phyloP scores from a whole-genome alignment of 1,139 yeast genomes.

The Pichia sp. region DNA sequence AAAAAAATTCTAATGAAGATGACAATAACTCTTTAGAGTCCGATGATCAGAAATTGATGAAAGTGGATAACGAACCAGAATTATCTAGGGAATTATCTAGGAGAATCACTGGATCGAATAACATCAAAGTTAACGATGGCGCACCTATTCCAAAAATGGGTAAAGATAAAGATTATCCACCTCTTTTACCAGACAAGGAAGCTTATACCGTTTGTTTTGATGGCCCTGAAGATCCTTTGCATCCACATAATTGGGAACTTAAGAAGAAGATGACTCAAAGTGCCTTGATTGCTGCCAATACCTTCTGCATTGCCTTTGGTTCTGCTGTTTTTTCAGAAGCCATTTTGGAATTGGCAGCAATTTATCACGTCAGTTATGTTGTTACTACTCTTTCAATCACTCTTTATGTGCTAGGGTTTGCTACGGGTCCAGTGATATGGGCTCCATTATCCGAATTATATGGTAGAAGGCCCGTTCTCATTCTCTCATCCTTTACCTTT shows the following conservation, averaged over 20 bases:
- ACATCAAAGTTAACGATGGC: constrained; percentile 15
- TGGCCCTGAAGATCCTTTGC: constrained; percentile 52
- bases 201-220: constrained; percentile 50
- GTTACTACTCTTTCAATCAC: constrained; percentile 62
- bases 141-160: constrained; percentile 47
- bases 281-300: constrained; percentile 33
- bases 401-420: constrained; percentile 71
- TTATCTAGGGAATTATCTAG: constrained; percentile 21
- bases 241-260: constrained; percentile 54
- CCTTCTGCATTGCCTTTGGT: constrained; percentile 46
- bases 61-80: constrained; percentile 17
- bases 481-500: constrained; percentile 48
- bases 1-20: no score
- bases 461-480: constrained; percentile 57
- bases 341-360: constrained; percentile 31
- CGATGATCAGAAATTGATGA: constrained; percentile 8
- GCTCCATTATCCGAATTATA: constrained; percentile 73
- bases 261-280: constrained; percentile 34
- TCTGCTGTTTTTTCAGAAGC: constrained; percentile 59
- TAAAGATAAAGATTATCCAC: constrained; percentile 45
- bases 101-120: constrained; percentile 22
- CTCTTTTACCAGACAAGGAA: constrained; percentile 40
- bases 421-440: constrained; percentile 73
- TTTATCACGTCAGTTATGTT: constrained; percentile 41
- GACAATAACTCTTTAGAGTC: constrained; percentile 7